These are phyloP conservation scores for Oldenlandia corymbosa DNA, from an alignment of 257 asterid species.

Conservation along the genomic window DNA sequence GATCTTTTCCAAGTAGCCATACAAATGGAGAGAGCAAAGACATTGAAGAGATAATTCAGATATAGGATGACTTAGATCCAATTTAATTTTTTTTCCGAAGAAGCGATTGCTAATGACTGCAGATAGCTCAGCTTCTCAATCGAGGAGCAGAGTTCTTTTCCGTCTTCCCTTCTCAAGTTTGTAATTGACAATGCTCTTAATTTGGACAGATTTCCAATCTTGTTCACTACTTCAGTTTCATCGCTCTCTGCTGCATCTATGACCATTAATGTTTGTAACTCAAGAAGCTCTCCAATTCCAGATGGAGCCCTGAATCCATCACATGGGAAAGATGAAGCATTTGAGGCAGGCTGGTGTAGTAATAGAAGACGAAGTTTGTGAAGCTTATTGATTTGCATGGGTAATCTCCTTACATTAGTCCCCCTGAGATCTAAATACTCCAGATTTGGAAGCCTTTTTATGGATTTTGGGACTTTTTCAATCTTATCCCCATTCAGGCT, in stretches of 20 bases:
- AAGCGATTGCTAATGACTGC: not conserved
- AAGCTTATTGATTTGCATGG: constrained; percentile 19
- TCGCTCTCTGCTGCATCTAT: too few species aligned
- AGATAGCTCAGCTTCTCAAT: not conserved
- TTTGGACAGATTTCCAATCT: too few species aligned
- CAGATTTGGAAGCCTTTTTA: constrained; percentile 17
- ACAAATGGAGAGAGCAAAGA: not conserved
- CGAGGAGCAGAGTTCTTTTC: too few species aligned
- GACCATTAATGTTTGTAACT: too few species aligned
- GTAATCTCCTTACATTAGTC: constrained; percentile 13
- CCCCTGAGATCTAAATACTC: constrained; percentile 7
- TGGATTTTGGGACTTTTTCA: constrained; percentile 10
- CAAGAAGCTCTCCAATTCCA: too few species aligned
- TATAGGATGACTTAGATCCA: not conserved
- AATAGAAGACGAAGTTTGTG: constrained; percentile 13
- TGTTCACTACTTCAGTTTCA: too few species aligned
- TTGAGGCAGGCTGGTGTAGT: not conserved
- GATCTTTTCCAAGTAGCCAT: not conserved
- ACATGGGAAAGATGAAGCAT: too few species aligned
- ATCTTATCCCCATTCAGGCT: constrained; percentile 8
- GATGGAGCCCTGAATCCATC: too few species aligned
- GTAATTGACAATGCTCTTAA: too few species aligned
- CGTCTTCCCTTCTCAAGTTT: too few species aligned
- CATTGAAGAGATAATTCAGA: not conserved
- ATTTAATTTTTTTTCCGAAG: not conserved